Base-by-base conservation (phyloP, 805 yeast genomes). In the Candida oleophila region DNA sequence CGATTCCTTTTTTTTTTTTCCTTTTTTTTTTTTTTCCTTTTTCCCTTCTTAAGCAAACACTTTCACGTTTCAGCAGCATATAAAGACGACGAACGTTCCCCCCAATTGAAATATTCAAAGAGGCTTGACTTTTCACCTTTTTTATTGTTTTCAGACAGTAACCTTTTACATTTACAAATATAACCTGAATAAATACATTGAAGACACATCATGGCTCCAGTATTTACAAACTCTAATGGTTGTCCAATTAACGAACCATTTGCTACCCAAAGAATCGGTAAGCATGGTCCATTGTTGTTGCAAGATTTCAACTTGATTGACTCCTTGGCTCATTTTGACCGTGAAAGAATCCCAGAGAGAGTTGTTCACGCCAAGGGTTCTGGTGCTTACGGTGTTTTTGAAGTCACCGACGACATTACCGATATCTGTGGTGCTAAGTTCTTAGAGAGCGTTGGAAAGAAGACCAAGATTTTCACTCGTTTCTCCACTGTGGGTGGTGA, bases 281-380 rank as follows among this genome's bases (percentile, higher is more conserved):
- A 82, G 49, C 80, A 82, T 54, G 96, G 96, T 33, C 96, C 96
- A 4, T 68, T 88, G 54, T 71, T 89, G 50, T 69, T 89, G 58
- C 96, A 89, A 64, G 96, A 89, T 64, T 84, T 86, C 69, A 83
- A 83, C 62, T 71, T 89, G 67, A 76, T 89, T 57, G 96, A 89
- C 59, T 78, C 89, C 2, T 68, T 89, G 47, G 91, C 96, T 18
- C 96, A 88, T 66, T 89, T 89, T 59, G 95, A 87, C 69, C 77
- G 96, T 55, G 96, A 89, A 69, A 76, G 96, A 68, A 85, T 89
- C 53, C 96, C 96, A 11, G 96, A 89, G 71, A 78, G 96, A 69
- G 96, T 89, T 47, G 96, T 89, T 32, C 96, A 89, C 62, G 96
- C 96, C 45, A 89, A 89, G 65, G 96, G 96, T 55, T 86, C 91